These are phyloP conservation scores for Parasitella parasitica DNA, from an alignment of 371 early-diverging fungal species.

Conservation along the genomic window DNA sequence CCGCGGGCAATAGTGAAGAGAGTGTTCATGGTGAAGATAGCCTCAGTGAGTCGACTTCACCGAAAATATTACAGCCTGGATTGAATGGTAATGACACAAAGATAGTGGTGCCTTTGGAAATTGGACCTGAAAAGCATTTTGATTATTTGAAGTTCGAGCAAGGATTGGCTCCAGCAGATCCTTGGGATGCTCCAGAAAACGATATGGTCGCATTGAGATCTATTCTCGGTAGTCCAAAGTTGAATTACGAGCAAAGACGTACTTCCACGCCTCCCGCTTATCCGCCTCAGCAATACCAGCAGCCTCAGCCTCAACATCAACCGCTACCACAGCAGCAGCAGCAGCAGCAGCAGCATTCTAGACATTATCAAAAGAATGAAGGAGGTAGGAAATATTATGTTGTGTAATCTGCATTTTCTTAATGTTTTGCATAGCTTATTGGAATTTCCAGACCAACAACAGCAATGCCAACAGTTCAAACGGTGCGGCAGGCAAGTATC, in stretches of 20 bases:
- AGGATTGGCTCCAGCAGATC: slow-evolving; percentile 69
- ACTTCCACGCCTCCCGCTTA: slow-evolving; percentile 5
- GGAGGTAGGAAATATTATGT: slow-evolving; percentile 13
- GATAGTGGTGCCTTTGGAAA: not conserved
- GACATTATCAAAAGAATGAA: slow-evolving; percentile 26
- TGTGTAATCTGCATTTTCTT: too few relatives aligned
- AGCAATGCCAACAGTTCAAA: not conserved
- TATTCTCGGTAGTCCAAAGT: slow-evolving; percentile 32
- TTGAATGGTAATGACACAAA: not conserved
- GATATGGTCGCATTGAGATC: slow-evolving; percentile 54
- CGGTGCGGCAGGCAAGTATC: not conserved
- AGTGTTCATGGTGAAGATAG: not conserved
- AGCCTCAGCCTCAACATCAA: slow-evolving; percentile 7
- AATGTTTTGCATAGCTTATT: slow-evolving; percentile 1
- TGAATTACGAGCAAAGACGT: slow-evolving; percentile 3
- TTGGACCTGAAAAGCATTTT: slow-evolving; percentile 25
- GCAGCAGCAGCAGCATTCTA: slow-evolving; percentile 9
- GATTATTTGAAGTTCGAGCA: slow-evolving; percentile 72
- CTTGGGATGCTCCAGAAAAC: slow-evolving; percentile 68
- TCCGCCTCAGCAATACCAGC: not conserved
- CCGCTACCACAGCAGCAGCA: slow-evolving; percentile 13
- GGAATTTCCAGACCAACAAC: slow-evolving; percentile 13
- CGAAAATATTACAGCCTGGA: not conserved
- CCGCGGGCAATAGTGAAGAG: not conserved
- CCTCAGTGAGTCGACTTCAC: slow-evolving; percentile 2